Evolutionary conservation across 1,139 yeast species (phyloP), one percentile per base, ranked within the genome.

Genomic region (Diutina scorzettiae): DNA sequence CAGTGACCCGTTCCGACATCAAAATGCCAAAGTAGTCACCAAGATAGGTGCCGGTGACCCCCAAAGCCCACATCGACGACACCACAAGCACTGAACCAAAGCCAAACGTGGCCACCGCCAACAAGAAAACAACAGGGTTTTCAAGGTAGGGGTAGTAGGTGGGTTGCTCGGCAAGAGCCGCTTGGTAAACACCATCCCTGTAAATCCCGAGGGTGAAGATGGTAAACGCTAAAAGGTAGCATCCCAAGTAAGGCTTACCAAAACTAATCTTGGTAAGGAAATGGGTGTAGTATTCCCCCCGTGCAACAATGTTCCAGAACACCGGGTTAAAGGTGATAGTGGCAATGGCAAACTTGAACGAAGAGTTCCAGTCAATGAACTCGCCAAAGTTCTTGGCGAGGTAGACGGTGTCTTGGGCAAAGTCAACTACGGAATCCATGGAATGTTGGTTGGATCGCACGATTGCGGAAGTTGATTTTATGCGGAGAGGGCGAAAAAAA

Each of bases 1-100:
- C 80, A n/a, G 93, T 81, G 47, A 91, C 96, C 55, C 95, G 73
- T 49, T 83, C 77, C 48, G 78, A 77, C 94, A 89, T 91, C 54
- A 91, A 73, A 54, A 91, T 89, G 1, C 98, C 98, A 62, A 91
- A 91, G 63, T 91, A 93, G 61, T 91, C 98, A 31, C 98, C 98
- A 48, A 91, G 67, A 56, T 91, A 91, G 17, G 98, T 91, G 14
- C 98, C 98, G 9, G 96, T 89, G 48, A 91, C 76, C 19, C 98
- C 98, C 50, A 91, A 70, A n/a, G 83, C 81, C 66, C 78, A 91
- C 97, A 91, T 91, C 31, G 96, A 85, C 23, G 79, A 63, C 37
- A 83, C 50, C 1, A 89, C 97, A 44, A 91, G 73, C 7, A 85
- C 62, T 50, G 87, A 87, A 25, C 98, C 98, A 43, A 69, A 58